Base-by-base conservation (phyloP, 441 rosid species). In the Pelargonium myrrhifolium region DNA sequence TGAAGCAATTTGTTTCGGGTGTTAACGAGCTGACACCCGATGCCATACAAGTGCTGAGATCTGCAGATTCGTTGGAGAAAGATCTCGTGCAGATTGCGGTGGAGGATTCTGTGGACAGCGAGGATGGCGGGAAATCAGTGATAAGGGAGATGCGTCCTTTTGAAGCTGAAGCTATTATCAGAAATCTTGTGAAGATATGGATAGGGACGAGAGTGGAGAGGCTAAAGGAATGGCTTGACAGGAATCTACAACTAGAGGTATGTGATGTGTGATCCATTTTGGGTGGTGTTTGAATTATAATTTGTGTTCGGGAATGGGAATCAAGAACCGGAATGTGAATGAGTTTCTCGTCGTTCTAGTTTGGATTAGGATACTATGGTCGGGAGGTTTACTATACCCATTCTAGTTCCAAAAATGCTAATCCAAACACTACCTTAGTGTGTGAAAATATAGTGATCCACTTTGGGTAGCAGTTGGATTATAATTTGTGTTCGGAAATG, bases 111-210 rank as follows among this genome's bases (percentile, higher is more conserved):
- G 93, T 82, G 59, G 85, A 88, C 28, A 88, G 93, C 62, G 93
- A 88, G 71, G 93, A 88, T 80, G 93, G 93, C 14, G 93, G 93
- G 59, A 88, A 83, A 73, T 82, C 93, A 0, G 83, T 88, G 47
- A 88, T 88, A 69, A 80, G 79, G 76, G 90, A 88, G 77, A 88
- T 88, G 93, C 86, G 85, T 76, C 93, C 93, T 65, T 88, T 76
- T 14, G 93, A 88, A 76, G 85, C 89, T 2, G 88, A 88, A 66
- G 74, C 82, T 10, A 82, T 80, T 21, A 83, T 86, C n/a, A 77
- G 80, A 39, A 72, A 79, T 65, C 86, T 88, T 17, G 93, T 84
- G 53, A 81, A 78, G 53, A 73, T 84, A 1, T 88, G 90, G 93
- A 86, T 88, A 71, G 83, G 72, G 64, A 82, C 82, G 9, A 74